phyloP scores from a whole-genome alignment of 352 stramenopile genomes.

The Phytophthora lateralis region DNA sequence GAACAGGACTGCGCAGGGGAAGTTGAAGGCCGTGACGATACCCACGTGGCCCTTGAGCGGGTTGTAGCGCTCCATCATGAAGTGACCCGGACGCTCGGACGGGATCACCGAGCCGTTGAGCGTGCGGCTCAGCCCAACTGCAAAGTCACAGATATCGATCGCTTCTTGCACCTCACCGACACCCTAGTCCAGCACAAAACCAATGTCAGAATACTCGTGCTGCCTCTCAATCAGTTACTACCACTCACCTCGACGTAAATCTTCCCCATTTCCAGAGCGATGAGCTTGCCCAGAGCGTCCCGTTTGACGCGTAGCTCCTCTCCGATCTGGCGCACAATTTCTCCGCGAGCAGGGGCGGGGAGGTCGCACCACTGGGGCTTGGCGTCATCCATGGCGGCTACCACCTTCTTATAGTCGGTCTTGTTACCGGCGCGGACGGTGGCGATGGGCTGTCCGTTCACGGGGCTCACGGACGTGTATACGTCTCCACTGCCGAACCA shows the following conservation, averaged over 20 bases:
- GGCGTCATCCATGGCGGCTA: slow-evolving; percentile 81
- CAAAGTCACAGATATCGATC: slow-evolving; percentile 95
- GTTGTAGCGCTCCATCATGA: slow-evolving; percentile 95
- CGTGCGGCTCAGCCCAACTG: slow-evolving; percentile 88
- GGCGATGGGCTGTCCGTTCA: slow-evolving; percentile 84
- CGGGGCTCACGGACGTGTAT: slow-evolving; percentile 86
- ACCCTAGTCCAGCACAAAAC: slow-evolving; percentile 47
- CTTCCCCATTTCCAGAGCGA: slow-evolving; percentile 94
- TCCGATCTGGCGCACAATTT: slow-evolving; percentile 93
- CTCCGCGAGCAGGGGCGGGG: slow-evolving; percentile 86
- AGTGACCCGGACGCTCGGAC: slow-evolving; percentile 90
- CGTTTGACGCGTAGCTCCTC: slow-evolving; percentile 90
- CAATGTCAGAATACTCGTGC: slow-evolving; percentile 3
- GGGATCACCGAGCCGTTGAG: slow-evolving; percentile 91
- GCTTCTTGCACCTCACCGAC: slow-evolving; percentile 94
- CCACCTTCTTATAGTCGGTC: slow-evolving; percentile 85
- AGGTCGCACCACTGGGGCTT: slow-evolving; percentile 87
- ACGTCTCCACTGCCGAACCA: slow-evolving; percentile 87
- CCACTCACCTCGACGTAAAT: slow-evolving; percentile 84
- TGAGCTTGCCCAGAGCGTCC: slow-evolving; percentile 89
- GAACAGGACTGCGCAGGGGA: slow-evolving; percentile 89
- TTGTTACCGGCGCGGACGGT: slow-evolving; percentile 82
- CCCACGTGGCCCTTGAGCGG: slow-evolving; percentile 92
- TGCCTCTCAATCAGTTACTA: background rate
- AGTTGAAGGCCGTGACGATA: slow-evolving; percentile 96